These are phyloP conservation scores for Fusarium chaquense DNA, from an alignment of 2,329 filamentous ascomycete species.

Conservation along the genomic window DNA sequence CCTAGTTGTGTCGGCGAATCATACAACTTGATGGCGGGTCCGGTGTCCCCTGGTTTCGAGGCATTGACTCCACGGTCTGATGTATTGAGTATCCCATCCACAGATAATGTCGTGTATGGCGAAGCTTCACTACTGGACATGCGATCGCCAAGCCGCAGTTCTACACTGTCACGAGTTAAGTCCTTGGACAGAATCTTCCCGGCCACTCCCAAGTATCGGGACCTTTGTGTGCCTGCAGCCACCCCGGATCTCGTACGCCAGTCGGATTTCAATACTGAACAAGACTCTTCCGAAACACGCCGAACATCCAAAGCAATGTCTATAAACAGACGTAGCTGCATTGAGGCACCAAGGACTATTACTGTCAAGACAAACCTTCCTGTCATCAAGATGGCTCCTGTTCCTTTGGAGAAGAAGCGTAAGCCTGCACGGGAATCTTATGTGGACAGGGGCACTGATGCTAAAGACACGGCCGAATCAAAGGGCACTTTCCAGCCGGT, in stretches of 20 bases:
- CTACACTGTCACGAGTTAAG: slow-evolving; percentile 50
- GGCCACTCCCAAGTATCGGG: slow-evolving; percentile 49
- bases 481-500: slow-evolving; percentile 56
- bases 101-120: slow-evolving; percentile 56
- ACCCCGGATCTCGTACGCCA: slow-evolving; percentile 41
- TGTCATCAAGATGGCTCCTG: slow-evolving; percentile 48
- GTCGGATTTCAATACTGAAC: slow-evolving; percentile 13
- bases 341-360: slow-evolving; percentile 50
- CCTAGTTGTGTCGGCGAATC: slow-evolving; percentile 54
- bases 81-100: slow-evolving; percentile 50
- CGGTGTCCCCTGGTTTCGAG: slow-evolving; percentile 38
- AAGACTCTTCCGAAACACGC: slow-evolving; percentile 28
- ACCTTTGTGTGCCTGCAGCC: slow-evolving; percentile 47
- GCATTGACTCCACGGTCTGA: slow-evolving; percentile 52
- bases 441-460: slow-evolving; percentile 57
- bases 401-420: slow-evolving; percentile 47
- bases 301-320: slow-evolving; percentile 47
- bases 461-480: slow-evolving; percentile 42
- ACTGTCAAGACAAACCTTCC: slow-evolving; percentile 49
- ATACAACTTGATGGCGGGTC: slow-evolving; percentile 40
- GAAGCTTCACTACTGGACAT: slow-evolving; percentile 57
- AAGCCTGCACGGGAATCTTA: slow-evolving; percentile 49
- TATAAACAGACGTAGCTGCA: slow-evolving; percentile 42
- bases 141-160: slow-evolving; percentile 44
- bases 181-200: slow-evolving; percentile 55